Evolutionary conservation across 805 yeast genomes (phyloP).

Genomic region (Saccharomycopsis sp.): DNA sequence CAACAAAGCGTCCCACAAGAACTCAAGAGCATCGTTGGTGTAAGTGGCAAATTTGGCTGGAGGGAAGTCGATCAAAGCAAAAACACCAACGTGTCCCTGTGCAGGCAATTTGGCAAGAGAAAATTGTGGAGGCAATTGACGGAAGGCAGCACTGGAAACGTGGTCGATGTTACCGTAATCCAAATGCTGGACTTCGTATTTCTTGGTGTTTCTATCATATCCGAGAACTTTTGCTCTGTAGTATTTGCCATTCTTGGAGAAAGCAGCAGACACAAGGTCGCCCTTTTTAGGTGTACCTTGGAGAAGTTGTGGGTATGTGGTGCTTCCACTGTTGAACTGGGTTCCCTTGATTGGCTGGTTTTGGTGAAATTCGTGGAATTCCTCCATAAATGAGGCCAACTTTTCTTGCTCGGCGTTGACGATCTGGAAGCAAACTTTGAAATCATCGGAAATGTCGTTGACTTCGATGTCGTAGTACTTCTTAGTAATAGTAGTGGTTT

Average conservation of each 20-base stretch:
- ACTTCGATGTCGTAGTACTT: slow-evolving; percentile 46
- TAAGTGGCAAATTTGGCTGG: slow-evolving; percentile 51
- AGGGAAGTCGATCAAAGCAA: slow-evolving; percentile 51
- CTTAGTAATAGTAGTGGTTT: slow-evolving; percentile 26
- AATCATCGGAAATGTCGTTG: slow-evolving; percentile 40
- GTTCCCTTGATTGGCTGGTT: slow-evolving; percentile 31
- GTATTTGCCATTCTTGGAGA: slow-evolving; percentile 44
- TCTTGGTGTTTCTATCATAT: slow-evolving; percentile 37
- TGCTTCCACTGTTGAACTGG: slow-evolving; percentile 22
- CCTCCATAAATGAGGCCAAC: slow-evolving; percentile 39
- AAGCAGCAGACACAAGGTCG: slow-evolving; percentile 50
- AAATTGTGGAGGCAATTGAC: slow-evolving; percentile 48
- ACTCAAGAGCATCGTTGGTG: slow-evolving; percentile 45
- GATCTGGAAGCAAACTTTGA: slow-evolving; percentile 41
- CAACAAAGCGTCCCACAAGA: slow-evolving; percentile 45
- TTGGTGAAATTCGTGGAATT: slow-evolving; percentile 40
- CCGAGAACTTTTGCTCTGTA: slow-evolving; percentile 51
- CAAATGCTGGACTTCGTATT: slow-evolving; percentile 47
- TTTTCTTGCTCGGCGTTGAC: slow-evolving; percentile 34
- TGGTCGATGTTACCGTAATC: slow-evolving; percentile 54
- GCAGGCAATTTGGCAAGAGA: slow-evolving; percentile 35
- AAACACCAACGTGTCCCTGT: slow-evolving; percentile 48
- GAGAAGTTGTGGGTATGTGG: slow-evolving; percentile 24
- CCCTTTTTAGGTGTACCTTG: slow-evolving; percentile 40
- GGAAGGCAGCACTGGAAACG: slow-evolving; percentile 37